Base-by-base conservation (phyloP, 805 yeast species). In the Candida tammaniensis region DNA sequence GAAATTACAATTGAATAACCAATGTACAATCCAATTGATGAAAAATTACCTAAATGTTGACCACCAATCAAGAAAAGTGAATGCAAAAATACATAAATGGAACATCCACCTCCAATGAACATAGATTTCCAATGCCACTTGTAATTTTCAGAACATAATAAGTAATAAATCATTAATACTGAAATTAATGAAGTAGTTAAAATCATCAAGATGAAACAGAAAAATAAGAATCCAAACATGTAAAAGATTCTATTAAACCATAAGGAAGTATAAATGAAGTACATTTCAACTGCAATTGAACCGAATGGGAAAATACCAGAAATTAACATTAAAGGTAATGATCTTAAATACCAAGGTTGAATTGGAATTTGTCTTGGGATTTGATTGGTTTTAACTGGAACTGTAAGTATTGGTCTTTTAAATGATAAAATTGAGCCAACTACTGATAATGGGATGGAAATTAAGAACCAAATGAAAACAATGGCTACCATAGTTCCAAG, bases 121-220 rank as follows among this genome's bases (percentile, higher is more conserved):
- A 86, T 63, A 3, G 95, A 78, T 59, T 89, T 80, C 98, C 98
- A 93, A 55, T 91, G 97, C 98, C 98, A 93, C 59, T 80, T 79
- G 70, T 94, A 89, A 59, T 93, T 86, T 57, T 93, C 98, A 32
- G 86, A 68, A 55, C 95, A 86, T 46, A 93, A 72, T 4, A 87
- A 75, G 67, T 86, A 83, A 60, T 93, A 93, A 17, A 83, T 77
- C 59, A 87, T 74, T 51, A 91, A 68, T 15, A 88, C 68, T 0
- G 96, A 82, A 19, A 88, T 87, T 40, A 89, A 70, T 10, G 83
- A 71, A 10, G 95, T 82, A 4, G 96, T 88, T 48, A 83, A 50
- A 9, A 86, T 67, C 86, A 87, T 83, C 54, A 89, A 70, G n/a
- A 82, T 44, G 55, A 86, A 80, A 50, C 96, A 88, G 65, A 89